A percentile compares a stretch with the other conserved stretches of the same genome.
These are phyloP conservation scores for Lasiodiplodia citricola DNA, from an alignment of 2,329 filamentous ascomycete genomes.

Conservation along the genomic window DNA sequence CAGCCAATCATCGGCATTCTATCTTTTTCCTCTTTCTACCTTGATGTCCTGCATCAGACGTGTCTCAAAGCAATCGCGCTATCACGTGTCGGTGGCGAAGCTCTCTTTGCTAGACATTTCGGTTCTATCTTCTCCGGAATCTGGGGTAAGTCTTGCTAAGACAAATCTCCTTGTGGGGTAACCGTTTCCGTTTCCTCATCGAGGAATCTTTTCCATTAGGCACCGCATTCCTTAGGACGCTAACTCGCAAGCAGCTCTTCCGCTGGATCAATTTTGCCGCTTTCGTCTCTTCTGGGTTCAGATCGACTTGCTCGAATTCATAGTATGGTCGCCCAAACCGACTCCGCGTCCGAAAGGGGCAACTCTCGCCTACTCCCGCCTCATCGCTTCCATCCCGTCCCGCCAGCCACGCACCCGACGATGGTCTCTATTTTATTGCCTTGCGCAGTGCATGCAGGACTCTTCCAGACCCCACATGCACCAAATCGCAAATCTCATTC, in stretches of 20 bases:
- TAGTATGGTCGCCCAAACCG: neutral
- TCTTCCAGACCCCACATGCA: neutral
- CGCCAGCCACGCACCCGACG: neutral
- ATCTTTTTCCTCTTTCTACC: neutral
- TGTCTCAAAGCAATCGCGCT: neutral
- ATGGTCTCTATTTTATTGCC: neutral
- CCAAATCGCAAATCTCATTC: neutral
- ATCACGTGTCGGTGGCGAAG: neutral
- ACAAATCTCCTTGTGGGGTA: neutral
- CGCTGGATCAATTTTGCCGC: neutral
- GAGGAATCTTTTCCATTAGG: neutral
- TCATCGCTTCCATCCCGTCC: neutral
- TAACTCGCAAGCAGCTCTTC: neutral
- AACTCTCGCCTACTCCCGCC: slow-evolving; percentile 9
- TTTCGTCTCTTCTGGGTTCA: neutral
- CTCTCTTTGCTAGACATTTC: neutral
- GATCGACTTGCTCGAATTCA: neutral
- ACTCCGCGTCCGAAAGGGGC: neutral
- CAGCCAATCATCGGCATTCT: neutral
- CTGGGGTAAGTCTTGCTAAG: slow-evolving; percentile 1
- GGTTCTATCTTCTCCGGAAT: neutral
- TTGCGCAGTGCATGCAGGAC: neutral
- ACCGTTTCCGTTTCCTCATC: neutral
- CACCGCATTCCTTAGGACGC: neutral
- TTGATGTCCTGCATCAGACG: neutral